Evolutionary conservation across 2,329 filamentous ascomycete genomes (phyloP).

Genomic region (Amauroascus verrucosus): DNA sequence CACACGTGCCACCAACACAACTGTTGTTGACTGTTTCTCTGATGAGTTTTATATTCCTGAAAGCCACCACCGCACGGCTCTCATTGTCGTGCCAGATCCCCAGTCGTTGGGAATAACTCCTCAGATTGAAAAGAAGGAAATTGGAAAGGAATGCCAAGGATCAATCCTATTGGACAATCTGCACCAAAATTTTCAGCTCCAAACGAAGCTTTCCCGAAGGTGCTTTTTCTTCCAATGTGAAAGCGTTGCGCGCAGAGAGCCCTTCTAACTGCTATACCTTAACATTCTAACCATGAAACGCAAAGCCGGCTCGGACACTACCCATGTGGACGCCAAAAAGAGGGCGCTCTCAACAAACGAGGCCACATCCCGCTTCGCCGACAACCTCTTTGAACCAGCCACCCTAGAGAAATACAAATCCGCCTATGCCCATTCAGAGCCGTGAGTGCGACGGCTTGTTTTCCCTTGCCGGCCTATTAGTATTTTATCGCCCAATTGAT

Average conservation of each 20-base stretch:
- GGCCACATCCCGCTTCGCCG: slow-evolving; percentile 34
- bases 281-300: slow-evolving; percentile 32
- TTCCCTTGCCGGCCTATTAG: background rate
- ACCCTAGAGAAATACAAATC: slow-evolving; percentile 36
- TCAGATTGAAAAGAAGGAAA: too few relatives aligned
- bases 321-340: slow-evolving; percentile 29
- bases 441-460: slow-evolving; percentile 26
- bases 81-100: too few relatives aligned
- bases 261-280: background rate
- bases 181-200: background rate
- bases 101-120: too few relatives aligned
- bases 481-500: background rate
- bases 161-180: background rate
- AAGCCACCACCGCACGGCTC: background rate
- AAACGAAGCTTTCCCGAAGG: background rate
- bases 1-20: too few relatives aligned
- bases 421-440: slow-evolving; percentile 34
- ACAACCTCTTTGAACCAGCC: slow-evolving; percentile 35
- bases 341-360: slow-evolving; percentile 31
- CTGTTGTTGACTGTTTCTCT: background rate
- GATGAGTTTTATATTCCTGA: background rate
- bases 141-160: background rate
- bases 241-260: background rate
- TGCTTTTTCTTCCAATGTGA: background rate
- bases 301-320: slow-evolving; percentile 29